phyloP scores from a whole-genome alignment of 768 basidiomycete species.

The Pisolithus marmoratus region DNA sequence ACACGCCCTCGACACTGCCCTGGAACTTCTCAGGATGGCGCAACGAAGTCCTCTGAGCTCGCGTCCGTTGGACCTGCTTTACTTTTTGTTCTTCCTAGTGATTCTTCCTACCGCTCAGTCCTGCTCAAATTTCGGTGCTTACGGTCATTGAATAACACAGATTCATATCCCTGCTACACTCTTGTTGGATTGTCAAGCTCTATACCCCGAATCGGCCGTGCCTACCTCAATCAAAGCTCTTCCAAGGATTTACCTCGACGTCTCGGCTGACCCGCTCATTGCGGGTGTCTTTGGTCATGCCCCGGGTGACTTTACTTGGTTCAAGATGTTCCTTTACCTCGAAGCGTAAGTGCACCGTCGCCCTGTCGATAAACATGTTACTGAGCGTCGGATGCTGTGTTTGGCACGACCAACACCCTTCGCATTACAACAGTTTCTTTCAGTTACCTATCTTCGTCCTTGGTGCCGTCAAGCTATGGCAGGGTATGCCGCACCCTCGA shows the following conservation, averaged over 20 bases:
- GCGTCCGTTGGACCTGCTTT: slow-evolving; percentile 62
- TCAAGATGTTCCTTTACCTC: slow-evolving; percentile 56
- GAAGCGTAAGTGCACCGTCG: slow-evolving; percentile 44
- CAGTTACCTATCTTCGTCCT: slow-evolving; percentile 76
- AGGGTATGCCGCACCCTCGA: slow-evolving; percentile 31
- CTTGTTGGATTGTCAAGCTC: slow-evolving; percentile 62
- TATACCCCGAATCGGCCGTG: slow-evolving; percentile 50
- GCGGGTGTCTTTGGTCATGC: slow-evolving; percentile 43
- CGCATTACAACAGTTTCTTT: slow-evolving; percentile 41
- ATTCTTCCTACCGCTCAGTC: slow-evolving; percentile 11
- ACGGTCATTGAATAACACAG: slow-evolving; percentile 24
- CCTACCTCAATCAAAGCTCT: slow-evolving; percentile 43
- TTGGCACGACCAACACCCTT: too few species aligned
- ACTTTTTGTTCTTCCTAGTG: slow-evolving; percentile 68
- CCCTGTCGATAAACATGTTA: too few species aligned
- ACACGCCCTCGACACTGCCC: neutral
- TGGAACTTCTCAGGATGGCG: slow-evolving; percentile 7
- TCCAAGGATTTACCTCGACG: slow-evolving; percentile 43
- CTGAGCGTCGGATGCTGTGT: neutral
- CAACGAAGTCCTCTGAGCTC: slow-evolving; percentile 37
- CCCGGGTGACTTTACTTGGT: slow-evolving; percentile 46
- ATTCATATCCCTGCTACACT: slow-evolving; percentile 67
- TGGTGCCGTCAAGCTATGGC: slow-evolving; percentile 57
- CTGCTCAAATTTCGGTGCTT: neutral
- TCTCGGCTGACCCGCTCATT: slow-evolving; percentile 66